Percentiles rank a stretch among this genome's conserved stretches.
Conservation (phyloP, 495 filamentous ascomycete genomes). For the Penicillium arizonense region DNA sequence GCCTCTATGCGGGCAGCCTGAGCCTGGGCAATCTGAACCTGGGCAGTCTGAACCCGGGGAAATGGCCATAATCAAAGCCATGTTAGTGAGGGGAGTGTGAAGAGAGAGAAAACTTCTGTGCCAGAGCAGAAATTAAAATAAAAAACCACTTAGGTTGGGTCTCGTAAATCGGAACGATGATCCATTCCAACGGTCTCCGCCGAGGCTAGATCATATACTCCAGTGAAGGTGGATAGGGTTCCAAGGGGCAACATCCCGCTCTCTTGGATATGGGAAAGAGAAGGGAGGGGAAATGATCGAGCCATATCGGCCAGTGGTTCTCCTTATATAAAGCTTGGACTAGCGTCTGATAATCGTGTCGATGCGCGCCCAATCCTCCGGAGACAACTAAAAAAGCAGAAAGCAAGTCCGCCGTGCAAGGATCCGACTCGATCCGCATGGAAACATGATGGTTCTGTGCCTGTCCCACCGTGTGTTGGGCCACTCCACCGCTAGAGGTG, state of each 20-base stretch:
- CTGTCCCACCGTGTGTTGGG: constrained; percentile 26
- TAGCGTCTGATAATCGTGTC: constrained; percentile 31
- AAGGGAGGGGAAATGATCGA: constrained; percentile 12
- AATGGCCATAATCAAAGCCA: neutral
- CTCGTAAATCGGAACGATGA: constrained; percentile 18
- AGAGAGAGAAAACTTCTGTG: constrained; percentile 4
- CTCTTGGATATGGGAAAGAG: constrained; percentile 1
- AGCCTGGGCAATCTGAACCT: too few species aligned
- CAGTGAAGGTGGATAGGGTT: neutral
- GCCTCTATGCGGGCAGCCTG: too few species aligned
- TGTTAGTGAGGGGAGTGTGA: neutral
- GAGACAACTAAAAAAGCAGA: constrained; percentile 4
- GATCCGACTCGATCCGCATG: constrained; percentile 33
- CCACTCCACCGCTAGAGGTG: constrained; percentile 18
- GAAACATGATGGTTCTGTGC: constrained; percentile 27
- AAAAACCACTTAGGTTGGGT: constrained; percentile 3
- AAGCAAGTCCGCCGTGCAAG: constrained; percentile 14
- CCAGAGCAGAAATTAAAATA: neutral
- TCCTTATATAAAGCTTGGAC: constrained; percentile 37
- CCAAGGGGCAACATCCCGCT: neutral
- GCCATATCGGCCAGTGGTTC: constrained; percentile 23
- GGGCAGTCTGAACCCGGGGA: too few species aligned
- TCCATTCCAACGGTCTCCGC: constrained; percentile 33
- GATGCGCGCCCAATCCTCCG: constrained; percentile 25
- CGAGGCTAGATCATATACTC: constrained; percentile 30